Base-by-base conservation (phyloP, 306 rosid species). In the Styphnolobium japonicum region DNA sequence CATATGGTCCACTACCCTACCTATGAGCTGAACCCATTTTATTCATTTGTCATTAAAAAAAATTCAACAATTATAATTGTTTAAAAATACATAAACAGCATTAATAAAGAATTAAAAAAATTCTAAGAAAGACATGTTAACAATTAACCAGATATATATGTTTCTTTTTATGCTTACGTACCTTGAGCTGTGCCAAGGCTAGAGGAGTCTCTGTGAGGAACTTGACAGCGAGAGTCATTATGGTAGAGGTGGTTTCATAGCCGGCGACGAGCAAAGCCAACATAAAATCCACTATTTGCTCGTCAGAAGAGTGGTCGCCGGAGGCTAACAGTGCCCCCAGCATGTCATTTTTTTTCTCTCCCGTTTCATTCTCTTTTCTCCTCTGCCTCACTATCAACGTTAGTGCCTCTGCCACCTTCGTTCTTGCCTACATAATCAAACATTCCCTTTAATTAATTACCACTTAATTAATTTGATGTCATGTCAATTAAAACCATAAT, bases 191-290 rank as follows among this genome's bases (percentile, higher is more conserved):
- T 73, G 93, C 95, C 55, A 90, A 69, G 78, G 99, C 99, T 5
- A 90, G 84, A 67, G 99, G 99, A 48, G 98, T 90, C 78, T 93
- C 99, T 0, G 96, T 91, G 74, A 95, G 90, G 75, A 95, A 95
- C 87, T 95, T 95, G 15, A 95, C 87, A 21, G 99, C 98, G 14
- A 95, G 99, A 37, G 99, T 95, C 97, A 95, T 95, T 33, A 89
- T 90, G 2, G 99, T 93, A 2, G 99, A 93, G 60, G 99, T 95
- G 46, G 98, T 95, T 79, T 95, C 99, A 8, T 93, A 95, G 76
- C 99, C 98, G 11, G 96, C 99, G 12, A 95, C 98, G 3, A 95
- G 89, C 79, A 95, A 75, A 43, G 99, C 98, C 27, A 95, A 81
- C 85, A 95, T 76, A 79, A 95, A 95, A 83, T 95, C 99, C 1